Base-by-base conservation (phyloP, 148 eudicot genomes). In the Camellia sinensis region DNA sequence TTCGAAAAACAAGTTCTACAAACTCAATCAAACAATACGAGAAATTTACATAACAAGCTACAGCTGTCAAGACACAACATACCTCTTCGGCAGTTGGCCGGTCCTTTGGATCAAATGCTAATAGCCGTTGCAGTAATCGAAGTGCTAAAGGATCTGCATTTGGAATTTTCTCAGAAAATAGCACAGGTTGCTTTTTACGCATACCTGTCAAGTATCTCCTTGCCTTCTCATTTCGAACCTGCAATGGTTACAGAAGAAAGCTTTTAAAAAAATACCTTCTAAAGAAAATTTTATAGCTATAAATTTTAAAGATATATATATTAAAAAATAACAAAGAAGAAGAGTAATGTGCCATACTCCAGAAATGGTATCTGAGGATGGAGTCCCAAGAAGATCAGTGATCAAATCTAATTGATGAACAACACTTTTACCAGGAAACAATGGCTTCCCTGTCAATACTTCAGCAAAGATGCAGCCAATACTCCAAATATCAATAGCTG, bases 401-500 rank as follows among this genome's bases (percentile, higher is more conserved):
- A 95, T 95, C 80, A 93, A 80, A 79, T 95, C 97, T 78, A 95
- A 85, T 85, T 95, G 99, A 86, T 93, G 99, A 64, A 91, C 97
- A 21, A 92, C 97, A 80, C 97, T 93, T 92, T 92, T 95, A 76
- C 97, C 97, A 44, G 97, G 99, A 82, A 95, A 95, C 75, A 95
- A 82, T 75, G 97, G 99, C 85, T 89, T 90, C 62, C 98, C 97
- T 0, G 89, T 88, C 80, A 95, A 80, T 18, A 95, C 96, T 86
- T 93, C 97, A 0, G 93, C 98, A 85, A 93, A 95, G 70, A 95
- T 95, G 89, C 98, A 95, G 72, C 98, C 98, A 67, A 93, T 87
- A 83, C 98, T 89, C 98, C 98, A 95, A 80, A 95, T 85, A 87
- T 95, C 98, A 82, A 95, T 92, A 44, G 98, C 98, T 7, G 96